Base-by-base conservation (phyloP, 257 asterid genomes). In the Jacaranda mimosifolia region DNA sequence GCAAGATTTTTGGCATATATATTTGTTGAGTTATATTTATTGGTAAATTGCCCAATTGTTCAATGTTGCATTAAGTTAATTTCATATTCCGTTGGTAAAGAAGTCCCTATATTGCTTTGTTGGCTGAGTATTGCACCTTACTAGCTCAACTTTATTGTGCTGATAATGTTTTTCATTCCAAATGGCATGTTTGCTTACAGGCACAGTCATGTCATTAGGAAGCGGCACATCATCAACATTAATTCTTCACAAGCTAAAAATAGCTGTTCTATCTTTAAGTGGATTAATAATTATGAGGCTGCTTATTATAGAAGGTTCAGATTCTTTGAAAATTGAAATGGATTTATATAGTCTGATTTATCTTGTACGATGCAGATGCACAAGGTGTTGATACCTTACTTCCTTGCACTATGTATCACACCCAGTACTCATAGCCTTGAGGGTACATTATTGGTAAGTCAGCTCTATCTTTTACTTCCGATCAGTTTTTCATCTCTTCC, bases 371-470 rank as follows among this genome's bases (percentile, higher is more conserved):
- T 80, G 87, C 97, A 95, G 99, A 93, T 91, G 97, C 99, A 93
- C 88, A 87, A 86, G 86, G 96, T 90, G 71, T 81, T 95, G 93
- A 79, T 95, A 74, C 98, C 97, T 19, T 93, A 79, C 86, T 90
- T 88, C 83, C 88, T 93, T 63, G 90, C 99, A 42, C 92, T 95
- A 45, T 90, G 87, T 49, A 82, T 93, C 78, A 86, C 97, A 12
- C 98, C 99, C 42, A 87, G 93, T 85, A 94, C 93, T 35, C 98
- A 93, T 77, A 86, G 98, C 91, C 96, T 93, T 46, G 99, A 95
- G 89, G 99, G 99, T 76, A 93, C 98, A 43, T 81, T 95, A 78
- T 73, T 95, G 87, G 99, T 93, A 85, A 42, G 88, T 71, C 48
- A 26, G 35, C 76, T 63, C 84, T 58, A 67, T 80, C 49, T 79